phyloP scores from a whole-genome alignment of 805 yeast species.

The Sugiyamaella boreocaroliniensis region DNA sequence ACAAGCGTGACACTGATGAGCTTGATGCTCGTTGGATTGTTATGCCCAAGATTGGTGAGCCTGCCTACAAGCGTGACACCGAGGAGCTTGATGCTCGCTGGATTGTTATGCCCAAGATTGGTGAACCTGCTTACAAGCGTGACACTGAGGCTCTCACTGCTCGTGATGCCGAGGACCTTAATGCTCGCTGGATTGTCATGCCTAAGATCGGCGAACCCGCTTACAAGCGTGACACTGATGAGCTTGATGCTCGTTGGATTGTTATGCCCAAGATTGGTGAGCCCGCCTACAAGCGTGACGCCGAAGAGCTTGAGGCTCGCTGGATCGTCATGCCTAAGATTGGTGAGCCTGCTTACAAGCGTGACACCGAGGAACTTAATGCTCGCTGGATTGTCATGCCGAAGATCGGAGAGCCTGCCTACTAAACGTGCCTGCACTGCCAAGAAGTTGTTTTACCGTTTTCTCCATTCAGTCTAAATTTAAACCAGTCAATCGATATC shows the following conservation, averaged over 20 bases:
- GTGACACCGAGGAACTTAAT: not conserved
- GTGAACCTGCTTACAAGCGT: slow-evolving; percentile 5
- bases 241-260: slow-evolving; percentile 4
- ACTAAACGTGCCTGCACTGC: not conserved
- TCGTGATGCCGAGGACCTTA: slow-evolving; percentile 3
- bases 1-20: slow-evolving; percentile 4
- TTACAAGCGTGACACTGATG: slow-evolving; percentile 4
- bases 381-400: slow-evolving; percentile 2
- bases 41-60: slow-evolving; percentile 3
- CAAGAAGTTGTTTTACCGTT: too few relatives aligned
- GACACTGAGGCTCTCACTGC: slow-evolving; percentile 2
- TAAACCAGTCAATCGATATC: too few relatives aligned
- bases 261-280: not conserved
- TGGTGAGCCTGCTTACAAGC: slow-evolving; percentile 4
- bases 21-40: not conserved
- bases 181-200: slow-evolving; percentile 1
- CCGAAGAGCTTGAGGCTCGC: slow-evolving; percentile 1
- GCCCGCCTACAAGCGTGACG: slow-evolving; percentile 2
- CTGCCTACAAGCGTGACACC: slow-evolving; percentile 1
- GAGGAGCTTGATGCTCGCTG: slow-evolving; percentile 4
- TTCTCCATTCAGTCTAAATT: too few relatives aligned
- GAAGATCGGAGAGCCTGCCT: slow-evolving; percentile 3
- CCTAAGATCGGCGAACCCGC: slow-evolving; percentile 7
- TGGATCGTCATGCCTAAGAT: not conserved
- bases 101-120: slow-evolving; percentile 1